phyloP scores from a whole-genome alignment of 2,329 filamentous ascomycete genomes.

The Alternaria metachromatica region DNA sequence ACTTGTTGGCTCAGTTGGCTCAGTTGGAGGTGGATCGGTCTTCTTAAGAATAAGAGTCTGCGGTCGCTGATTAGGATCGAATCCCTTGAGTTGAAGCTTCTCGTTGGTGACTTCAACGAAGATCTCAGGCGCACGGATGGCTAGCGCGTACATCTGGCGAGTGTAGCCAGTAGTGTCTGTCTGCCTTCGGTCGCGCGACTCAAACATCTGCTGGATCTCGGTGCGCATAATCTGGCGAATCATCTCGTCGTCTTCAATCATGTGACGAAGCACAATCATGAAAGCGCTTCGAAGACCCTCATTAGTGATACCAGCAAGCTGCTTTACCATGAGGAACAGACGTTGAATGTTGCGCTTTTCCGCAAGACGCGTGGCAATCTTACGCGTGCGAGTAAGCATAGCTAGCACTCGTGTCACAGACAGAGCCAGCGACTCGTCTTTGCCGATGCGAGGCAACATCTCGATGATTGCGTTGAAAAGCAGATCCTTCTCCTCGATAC shows the following conservation, averaged over 20 bases:
- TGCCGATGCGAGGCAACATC: constrained; percentile 83
- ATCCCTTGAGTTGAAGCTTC: constrained; percentile 75
- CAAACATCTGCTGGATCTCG: constrained; percentile 82
- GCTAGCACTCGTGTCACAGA: constrained; percentile 84
- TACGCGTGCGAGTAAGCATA: constrained; percentile 81
- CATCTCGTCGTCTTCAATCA: constrained; percentile 91
- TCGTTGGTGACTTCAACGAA: constrained; percentile 91
- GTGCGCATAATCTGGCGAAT: constrained; percentile 90
- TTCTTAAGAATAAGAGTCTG: constrained; percentile 62
- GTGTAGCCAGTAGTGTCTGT: constrained; percentile 76
- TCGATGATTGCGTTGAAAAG: constrained; percentile 82
- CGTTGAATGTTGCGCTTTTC: constrained; percentile 89
- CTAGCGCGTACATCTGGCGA: constrained; percentile 77
- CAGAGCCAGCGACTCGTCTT: constrained; percentile 83
- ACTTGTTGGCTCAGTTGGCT: constrained; percentile 19
- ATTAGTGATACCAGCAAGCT: constrained; percentile 80
- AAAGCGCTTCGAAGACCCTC: constrained; percentile 76
- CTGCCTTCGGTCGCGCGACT: constrained; percentile 57
- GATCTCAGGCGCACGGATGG: constrained; percentile 79
- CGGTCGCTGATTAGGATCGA: constrained; percentile 60
- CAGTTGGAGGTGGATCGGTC: constrained; percentile 43
- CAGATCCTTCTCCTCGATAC: constrained; percentile 68
- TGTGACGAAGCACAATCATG: constrained; percentile 86
- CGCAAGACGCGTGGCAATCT: constrained; percentile 76
- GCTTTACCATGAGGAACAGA: constrained; percentile 94